Base-by-base conservation (phyloP, 2,329 filamentous ascomycete species). In the Fusarium dlaminii region DNA sequence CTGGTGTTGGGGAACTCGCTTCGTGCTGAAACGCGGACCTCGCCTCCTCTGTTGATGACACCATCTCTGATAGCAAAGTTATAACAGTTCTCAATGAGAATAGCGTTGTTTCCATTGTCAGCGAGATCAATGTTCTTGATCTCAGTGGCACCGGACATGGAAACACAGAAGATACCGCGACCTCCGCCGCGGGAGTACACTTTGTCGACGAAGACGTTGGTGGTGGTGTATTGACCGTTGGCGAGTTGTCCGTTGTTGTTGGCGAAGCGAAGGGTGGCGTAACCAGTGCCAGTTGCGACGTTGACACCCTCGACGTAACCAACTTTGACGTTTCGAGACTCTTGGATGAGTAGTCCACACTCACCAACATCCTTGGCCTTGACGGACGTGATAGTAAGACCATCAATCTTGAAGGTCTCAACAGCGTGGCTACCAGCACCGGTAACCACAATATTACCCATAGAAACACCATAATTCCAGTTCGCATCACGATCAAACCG, bases 1-100 rank as follows among this genome's bases (percentile, higher is more conserved):
- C 81, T 80, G 37, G 83, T 90, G 73, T 88, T 88, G 17, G 86
- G 81, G 68, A 90, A 90, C 80, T 90, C 88, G 29, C 79, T 75
- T 20, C 88, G 82, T 5, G 88, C 87, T 4, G 87, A 79, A 18
- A 90, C 72, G 7, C 88, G 83, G 13, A 90, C 87, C 78, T 90
- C 87, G 1, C 88, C 88, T 3, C 88, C 88, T 5, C 87, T 86
- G 32, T 83, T 85, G 30, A 90, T 85, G 6, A 82, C 86, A 1
- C 88, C 88, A 24, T 84, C 84, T 5, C 77, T 79, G 76, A 90
- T 89, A 3, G 81, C 79, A 37, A 90, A 70, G 58, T 87, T 87
- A 78, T 90, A 90, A 81, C 88, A 90, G 79, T 90, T 90, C 82
- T 90, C 88, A 34, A 90, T 86, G 3, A 90, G 82, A 27, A 90